Percentiles rank a stretch among this genome's conserved stretches.
These are phyloP conservation scores for Scutellaria baicalensis DNA, from an alignment of 257 asterid genomes.

Conservation along the genomic window DNA sequence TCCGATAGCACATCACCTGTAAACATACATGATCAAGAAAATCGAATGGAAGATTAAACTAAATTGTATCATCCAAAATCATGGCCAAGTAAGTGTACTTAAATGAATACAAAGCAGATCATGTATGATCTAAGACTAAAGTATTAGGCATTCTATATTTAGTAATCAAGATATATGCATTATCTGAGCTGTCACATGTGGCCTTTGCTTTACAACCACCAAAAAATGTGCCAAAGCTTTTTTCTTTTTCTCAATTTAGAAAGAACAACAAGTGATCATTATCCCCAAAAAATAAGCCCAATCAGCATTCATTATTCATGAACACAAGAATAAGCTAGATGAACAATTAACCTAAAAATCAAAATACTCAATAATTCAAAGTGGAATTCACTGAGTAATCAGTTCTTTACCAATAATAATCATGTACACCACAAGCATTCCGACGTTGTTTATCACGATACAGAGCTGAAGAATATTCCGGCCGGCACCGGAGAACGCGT, in stretches of 20 bases:
- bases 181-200: constrained; percentile 19
- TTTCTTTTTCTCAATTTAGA: not conserved
- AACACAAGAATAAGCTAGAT: no score
- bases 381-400: not conserved
- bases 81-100: not conserved
- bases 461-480: constrained; percentile 60
- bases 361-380: not conserved
- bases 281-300: not conserved
- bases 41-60: not conserved
- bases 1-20: constrained; percentile 89
- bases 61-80: not conserved
- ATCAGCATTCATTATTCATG: not conserved
- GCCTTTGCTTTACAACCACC: constrained; percentile 16
- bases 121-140: not conserved
- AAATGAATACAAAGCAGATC: not conserved
- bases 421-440: constrained; percentile 78
- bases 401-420: constrained; percentile 58
- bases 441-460: constrained; percentile 66
- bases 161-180: constrained; percentile 10
- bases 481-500: constrained; percentile 53
- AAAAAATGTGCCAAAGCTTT: not conserved
- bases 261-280: not conserved
- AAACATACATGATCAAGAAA: not conserved
- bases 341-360: not conserved
- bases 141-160: constrained; percentile 2